These are phyloP conservation scores for Phytophthora meadii DNA, from an alignment of 352 stramenopile genomes.

Conservation along the genomic window DNA sequence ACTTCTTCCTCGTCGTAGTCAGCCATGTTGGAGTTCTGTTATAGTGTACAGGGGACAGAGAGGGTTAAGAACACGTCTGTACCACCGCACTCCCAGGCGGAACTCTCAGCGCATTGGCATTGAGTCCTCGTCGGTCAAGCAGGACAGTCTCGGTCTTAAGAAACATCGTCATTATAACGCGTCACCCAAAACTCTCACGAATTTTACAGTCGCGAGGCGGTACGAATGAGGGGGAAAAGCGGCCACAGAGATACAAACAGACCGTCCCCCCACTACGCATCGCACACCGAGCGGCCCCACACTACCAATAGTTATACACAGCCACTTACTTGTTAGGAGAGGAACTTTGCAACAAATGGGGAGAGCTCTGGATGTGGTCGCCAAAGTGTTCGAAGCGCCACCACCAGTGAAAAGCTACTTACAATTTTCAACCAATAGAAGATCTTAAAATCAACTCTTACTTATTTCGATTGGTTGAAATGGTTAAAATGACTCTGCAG, in stretches of 20 bases:
- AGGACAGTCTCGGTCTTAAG: slow-evolving; percentile 93
- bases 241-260: not conserved
- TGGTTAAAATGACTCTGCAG: slow-evolving; percentile 17
- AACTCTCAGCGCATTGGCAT: slow-evolving; percentile 33
- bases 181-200: slow-evolving; percentile 37
- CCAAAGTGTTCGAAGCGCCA: slow-evolving; percentile 16
- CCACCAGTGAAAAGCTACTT: slow-evolving; percentile 51
- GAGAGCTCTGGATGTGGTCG: slow-evolving; percentile 3
- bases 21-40: slow-evolving; percentile 80
- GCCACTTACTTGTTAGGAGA: slow-evolving; percentile 85
- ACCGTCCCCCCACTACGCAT: slow-evolving; percentile 1
- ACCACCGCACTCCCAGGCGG: slow-evolving; percentile 74
- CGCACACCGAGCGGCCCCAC: slow-evolving; percentile 23
- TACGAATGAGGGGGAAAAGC: not conserved
- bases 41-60: slow-evolving; percentile 11
- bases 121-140: slow-evolving; percentile 59
- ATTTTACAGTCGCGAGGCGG: slow-evolving; percentile 20
- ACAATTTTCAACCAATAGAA: not conserved
- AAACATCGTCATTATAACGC: slow-evolving; percentile 68
- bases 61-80: slow-evolving; percentile 92
- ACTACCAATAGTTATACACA: slow-evolving; percentile 25
- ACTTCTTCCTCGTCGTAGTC: slow-evolving; percentile 79
- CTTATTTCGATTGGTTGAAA: slow-evolving; percentile 37
- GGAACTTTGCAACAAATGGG: slow-evolving; percentile 90
- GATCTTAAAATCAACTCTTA: not conserved